Percentiles rank a stretch among this genome's conserved stretches.
These are phyloP conservation scores for Tarenaya hassleriana DNA, from an alignment of 345 rosid species.

Conservation along the genomic window DNA sequence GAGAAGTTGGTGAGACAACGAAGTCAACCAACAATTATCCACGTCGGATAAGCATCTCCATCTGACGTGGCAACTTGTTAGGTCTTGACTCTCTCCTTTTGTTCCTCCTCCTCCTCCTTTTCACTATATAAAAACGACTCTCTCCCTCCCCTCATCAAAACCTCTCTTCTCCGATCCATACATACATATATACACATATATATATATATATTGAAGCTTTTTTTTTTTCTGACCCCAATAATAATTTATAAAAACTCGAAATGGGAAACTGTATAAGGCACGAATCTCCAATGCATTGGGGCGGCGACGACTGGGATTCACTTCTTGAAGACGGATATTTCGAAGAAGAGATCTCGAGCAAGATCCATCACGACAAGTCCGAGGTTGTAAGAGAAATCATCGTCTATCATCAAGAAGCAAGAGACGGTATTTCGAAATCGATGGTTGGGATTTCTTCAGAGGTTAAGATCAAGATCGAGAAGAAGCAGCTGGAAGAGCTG, in stretches of 20 bases:
- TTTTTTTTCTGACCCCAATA: conserved; percentile 4
- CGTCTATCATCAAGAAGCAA: too few relatives aligned
- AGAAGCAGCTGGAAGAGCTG: conserved; percentile 56
- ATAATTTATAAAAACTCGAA: background rate
- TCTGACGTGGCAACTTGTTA: too few relatives aligned
- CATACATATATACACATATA: too few relatives aligned
- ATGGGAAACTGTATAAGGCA: conserved; percentile 34
- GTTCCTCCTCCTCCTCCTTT: too few relatives aligned
- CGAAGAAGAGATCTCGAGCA: background rate
- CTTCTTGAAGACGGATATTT: conserved; percentile 2
- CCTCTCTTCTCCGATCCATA: too few relatives aligned
- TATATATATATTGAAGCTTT: conserved; percentile 17
- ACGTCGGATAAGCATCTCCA: too few relatives aligned
- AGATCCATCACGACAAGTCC: background rate
- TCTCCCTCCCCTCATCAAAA: too few relatives aligned
- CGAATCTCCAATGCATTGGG: conserved; percentile 34
- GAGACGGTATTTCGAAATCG: background rate
- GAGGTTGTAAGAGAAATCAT: background rate
- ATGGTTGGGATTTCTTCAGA: conserved; percentile 10
- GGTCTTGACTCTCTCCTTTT: too few relatives aligned
- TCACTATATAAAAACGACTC: too few relatives aligned
- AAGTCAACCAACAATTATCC: too few relatives aligned
- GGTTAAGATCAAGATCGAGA: conserved; percentile 69
- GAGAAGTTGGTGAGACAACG: too few relatives aligned
- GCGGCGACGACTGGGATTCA: conserved; percentile 33